These are phyloP conservation scores for Sutorius eximius DNA, from an alignment of 1,284 basidiomycete species.

Conservation along the genomic window DNA sequence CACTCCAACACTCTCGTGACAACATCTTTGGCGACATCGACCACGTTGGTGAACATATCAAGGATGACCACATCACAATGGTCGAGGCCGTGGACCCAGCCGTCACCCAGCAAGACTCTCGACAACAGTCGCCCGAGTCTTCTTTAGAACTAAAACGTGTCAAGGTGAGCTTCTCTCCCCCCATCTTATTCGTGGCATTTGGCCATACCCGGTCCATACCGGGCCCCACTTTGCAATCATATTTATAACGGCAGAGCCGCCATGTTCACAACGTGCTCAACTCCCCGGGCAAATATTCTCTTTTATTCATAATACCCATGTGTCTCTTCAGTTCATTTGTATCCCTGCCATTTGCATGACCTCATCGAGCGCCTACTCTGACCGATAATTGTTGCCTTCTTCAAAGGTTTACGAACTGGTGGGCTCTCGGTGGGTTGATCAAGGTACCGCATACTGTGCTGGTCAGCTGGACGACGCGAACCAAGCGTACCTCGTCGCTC, in stretches of 20 bases:
- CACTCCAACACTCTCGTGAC: constrained; percentile 35
- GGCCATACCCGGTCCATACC: constrained; percentile 7
- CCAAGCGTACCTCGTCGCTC: constrained; percentile 82
- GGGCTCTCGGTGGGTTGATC: constrained; percentile 86
- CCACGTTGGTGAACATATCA: constrained; percentile 36
- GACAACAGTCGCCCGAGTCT: constrained; percentile 37
- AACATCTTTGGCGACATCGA: constrained; percentile 37
- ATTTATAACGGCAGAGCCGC: constrained; percentile 19
- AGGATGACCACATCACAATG: constrained; percentile 36
- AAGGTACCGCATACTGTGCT: constrained; percentile 92
- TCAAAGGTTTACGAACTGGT: constrained; percentile 89
- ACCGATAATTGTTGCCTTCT: constrained; percentile 27
- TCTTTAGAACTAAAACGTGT: constrained; percentile 42
- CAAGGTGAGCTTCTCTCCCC: constrained; percentile 38
- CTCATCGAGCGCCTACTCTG: constrained; percentile 34
- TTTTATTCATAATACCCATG: constrained; percentile 19
- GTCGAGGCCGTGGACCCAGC: constrained; percentile 39
- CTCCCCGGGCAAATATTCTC: constrained; percentile 8
- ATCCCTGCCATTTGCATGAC: constrained; percentile 30
- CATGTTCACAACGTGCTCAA: constrained; percentile 29
- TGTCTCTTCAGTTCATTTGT: constrained; percentile 24
- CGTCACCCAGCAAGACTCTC: constrained; percentile 37
- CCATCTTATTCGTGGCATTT: constrained; percentile 14
- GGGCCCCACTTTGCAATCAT: constrained; percentile 17
- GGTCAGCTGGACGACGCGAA: constrained; percentile 80